Evolutionary conservation across 2,329 filamentous ascomycete genomes (phyloP).

Genomic region (Calonectria pseudoreteaudii): DNA sequence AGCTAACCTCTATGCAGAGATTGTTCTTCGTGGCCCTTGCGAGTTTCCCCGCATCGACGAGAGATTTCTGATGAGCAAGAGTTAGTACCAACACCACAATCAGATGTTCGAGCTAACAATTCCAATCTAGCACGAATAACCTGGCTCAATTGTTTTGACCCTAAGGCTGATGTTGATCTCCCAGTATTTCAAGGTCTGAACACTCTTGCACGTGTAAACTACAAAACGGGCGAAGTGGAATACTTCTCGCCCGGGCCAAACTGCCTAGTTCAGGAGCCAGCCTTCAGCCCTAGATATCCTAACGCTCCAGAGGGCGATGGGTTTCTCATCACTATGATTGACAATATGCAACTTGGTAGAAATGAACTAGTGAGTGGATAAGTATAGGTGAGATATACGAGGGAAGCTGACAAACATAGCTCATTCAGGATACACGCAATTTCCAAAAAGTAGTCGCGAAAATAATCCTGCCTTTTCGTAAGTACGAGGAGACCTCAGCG

Average conservation of each 20-base stretch:
- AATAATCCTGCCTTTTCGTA: not conserved
- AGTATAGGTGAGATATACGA: too few relatives aligned
- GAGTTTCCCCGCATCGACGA: not conserved
- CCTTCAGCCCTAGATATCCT: not conserved
- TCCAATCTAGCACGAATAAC: not conserved
- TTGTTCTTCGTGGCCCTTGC: not conserved
- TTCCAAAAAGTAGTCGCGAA: not conserved
- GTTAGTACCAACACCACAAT: not conserved
- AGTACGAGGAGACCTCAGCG: not conserved
- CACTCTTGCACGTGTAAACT: not conserved
- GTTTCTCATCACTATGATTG: not conserved
- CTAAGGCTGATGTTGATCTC: not conserved
- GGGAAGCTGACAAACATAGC: not conserved
- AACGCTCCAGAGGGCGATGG: not conserved
- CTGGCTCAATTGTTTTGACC: not conserved
- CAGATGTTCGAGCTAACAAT: not conserved
- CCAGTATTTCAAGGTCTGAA: not conserved
- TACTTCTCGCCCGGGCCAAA: not conserved
- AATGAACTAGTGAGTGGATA: not conserved
- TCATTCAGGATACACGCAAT: not conserved
- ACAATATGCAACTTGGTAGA: not conserved
- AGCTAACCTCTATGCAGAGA: not conserved
- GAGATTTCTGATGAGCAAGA: not conserved
- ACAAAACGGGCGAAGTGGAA: not conserved
- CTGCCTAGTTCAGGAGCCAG: not conserved